Evolutionary conservation across 1,284 basidiomycete species (phyloP).

Genomic region (Leccinum holopus): DNA sequence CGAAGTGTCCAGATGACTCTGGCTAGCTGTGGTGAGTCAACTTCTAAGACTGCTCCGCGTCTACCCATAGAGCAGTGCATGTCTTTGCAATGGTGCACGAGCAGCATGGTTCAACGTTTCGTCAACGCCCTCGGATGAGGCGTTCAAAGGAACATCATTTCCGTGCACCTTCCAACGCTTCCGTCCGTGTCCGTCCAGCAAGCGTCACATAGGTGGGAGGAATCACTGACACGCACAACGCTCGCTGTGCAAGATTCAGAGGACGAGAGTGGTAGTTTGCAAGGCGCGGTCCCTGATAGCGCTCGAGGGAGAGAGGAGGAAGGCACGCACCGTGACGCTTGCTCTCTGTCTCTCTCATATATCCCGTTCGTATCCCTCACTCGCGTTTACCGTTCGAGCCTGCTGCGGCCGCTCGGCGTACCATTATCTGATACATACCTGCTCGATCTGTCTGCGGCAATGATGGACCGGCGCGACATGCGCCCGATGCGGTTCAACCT

Average conservation of each 20-base stretch:
- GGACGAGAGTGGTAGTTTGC: conserved; percentile 90
- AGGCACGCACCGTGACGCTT: conserved; percentile 58
- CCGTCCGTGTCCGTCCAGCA: conserved; percentile 43
- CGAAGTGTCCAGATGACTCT: too few relatives aligned
- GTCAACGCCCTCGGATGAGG: too few relatives aligned
- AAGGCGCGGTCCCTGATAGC: conserved; percentile 86
- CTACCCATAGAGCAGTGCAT: too few relatives aligned
- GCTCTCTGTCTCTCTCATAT: background rate
- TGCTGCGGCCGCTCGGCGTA: conserved; percentile 83
- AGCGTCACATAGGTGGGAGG: conserved; percentile 90
- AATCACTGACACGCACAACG: conserved; percentile 87
- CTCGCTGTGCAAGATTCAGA: conserved; percentile 95
- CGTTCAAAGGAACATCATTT: background rate
- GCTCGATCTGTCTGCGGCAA: conserved; percentile 87
- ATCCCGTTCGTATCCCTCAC: conserved; percentile 9
- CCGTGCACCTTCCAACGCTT: background rate
- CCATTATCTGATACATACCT: conserved; percentile 97
- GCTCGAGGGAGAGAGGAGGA: conserved; percentile 78
- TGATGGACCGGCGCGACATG: conserved; percentile 94
- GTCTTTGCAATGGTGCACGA: too few relatives aligned
- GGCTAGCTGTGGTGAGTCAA: too few relatives aligned
- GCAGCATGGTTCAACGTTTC: too few relatives aligned
- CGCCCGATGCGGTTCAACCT: conserved; percentile 90
- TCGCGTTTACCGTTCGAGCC: conserved; percentile 58
- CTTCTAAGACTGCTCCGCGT: too few relatives aligned